These are phyloP conservation scores for Acmispon strigosus DNA, from an alignment of 306 rosid species.

Conservation along the genomic window DNA sequence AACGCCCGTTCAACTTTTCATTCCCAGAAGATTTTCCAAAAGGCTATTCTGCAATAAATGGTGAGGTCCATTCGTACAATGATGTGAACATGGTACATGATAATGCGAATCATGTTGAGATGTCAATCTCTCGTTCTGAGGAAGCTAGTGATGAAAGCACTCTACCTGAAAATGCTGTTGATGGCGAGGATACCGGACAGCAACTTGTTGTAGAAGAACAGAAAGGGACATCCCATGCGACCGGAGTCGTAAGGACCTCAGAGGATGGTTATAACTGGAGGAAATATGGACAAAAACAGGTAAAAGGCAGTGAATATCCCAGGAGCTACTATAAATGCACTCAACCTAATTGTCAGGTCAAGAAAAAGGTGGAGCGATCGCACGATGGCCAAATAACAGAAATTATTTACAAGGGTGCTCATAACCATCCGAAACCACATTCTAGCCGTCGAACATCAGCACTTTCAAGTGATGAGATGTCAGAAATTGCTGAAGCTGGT, in stretches of 20 bases:
- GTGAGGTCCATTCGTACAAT: slow-evolving; percentile 31
- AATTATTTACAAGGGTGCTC: slow-evolving; percentile 77
- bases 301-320: slow-evolving; percentile 88
- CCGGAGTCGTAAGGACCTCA: slow-evolving; percentile 44
- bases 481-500: slow-evolving; percentile 47
- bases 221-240: slow-evolving; percentile 32
- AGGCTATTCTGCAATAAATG: slow-evolving; percentile 22
- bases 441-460: slow-evolving; percentile 45
- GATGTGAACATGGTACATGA: background rate
- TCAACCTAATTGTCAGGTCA: slow-evolving; percentile 67
- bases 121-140: slow-evolving; percentile 31
- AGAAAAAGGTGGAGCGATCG: slow-evolving; percentile 92
- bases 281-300: slow-evolving; percentile 95
- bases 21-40: slow-evolving; percentile 42
- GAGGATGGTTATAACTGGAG: slow-evolving; percentile 95
- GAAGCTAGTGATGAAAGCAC: slow-evolving; percentile 31
- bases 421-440: slow-evolving; percentile 67
- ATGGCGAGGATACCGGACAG: slow-evolving; percentile 24
- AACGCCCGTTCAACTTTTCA: slow-evolving; percentile 38
- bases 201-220: slow-evolving; percentile 39
- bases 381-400: slow-evolving; percentile 86
- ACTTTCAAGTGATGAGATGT: slow-evolving; percentile 41
- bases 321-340: slow-evolving; percentile 92
- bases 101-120: slow-evolving; percentile 26
- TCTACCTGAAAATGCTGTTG: slow-evolving; percentile 25